These are phyloP conservation scores for Phoma herbarum DNA, from an alignment of 2,329 filamentous ascomycete genomes.

Conservation along the genomic window DNA sequence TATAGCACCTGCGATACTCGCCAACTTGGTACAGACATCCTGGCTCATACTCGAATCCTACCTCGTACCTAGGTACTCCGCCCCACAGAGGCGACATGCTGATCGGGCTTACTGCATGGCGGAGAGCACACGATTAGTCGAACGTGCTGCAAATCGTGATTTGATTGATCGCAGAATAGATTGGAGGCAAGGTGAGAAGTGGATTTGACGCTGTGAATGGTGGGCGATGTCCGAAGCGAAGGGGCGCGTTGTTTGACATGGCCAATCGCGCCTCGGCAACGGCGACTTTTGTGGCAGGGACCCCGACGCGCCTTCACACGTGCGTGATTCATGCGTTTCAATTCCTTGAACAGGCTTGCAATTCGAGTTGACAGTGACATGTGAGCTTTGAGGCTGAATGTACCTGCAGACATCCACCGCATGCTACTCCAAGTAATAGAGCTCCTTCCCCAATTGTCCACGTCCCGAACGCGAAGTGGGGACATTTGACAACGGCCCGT, in stretches of 20 bases:
- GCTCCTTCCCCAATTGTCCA: conserved; percentile 8
- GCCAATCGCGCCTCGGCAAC: conserved; percentile 31
- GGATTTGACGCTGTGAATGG: conserved; percentile 39
- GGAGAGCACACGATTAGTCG: conserved; percentile 16
- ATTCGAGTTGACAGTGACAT: not conserved
- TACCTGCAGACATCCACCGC: conserved; percentile 13
- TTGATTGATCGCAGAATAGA: conserved; percentile 42
- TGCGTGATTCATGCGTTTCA: conserved; percentile 20
- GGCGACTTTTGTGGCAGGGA: conserved; percentile 29
- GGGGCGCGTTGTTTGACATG: conserved; percentile 14
- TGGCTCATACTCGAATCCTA: conserved; percentile 7
- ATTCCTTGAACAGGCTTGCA: conserved; percentile 22
- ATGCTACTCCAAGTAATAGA: not conserved
- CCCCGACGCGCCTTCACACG: conserved; percentile 29
- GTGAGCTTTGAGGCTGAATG: conserved; percentile 10
- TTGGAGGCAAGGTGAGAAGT: conserved; percentile 30
- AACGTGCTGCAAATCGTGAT: conserved; percentile 33
- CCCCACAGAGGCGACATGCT: conserved; percentile 7
- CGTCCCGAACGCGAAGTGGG: not conserved
- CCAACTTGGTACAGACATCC: not conserved
- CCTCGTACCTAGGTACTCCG: conserved; percentile 12
- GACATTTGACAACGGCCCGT: conserved; percentile 14
- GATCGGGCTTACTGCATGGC: conserved; percentile 5
- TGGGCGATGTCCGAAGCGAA: conserved; percentile 28
- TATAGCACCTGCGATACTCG: not conserved